Base-by-base conservation (phyloP, 2,329 filamentous ascomycete species). In the Neofusicoccum laricinum region DNA sequence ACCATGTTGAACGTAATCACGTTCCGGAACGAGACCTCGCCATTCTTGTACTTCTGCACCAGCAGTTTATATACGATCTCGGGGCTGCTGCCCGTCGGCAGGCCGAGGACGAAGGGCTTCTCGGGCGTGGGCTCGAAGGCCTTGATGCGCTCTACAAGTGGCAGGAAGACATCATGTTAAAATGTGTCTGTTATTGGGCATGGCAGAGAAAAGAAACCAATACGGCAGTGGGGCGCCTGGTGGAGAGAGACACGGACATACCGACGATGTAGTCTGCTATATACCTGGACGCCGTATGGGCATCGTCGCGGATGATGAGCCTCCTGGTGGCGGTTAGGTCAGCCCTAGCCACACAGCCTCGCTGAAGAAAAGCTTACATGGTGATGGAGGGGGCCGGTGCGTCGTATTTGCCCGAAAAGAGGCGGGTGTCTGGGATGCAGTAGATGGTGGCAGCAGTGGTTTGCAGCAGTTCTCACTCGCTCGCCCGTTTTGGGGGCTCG, bases 1-100 rank as follows among this genome's bases (percentile, higher is more conserved):
- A 90, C 88, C 92, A 95, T 95, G 78, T 95, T 95, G 83, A 96
- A 96, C 30, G 92, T 96, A 73, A 95, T 86, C 72, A 96, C 91
- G 89, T 96, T 86, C 73, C 89, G 88, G 76, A 96, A 96, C 1
- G 91, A 94, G 72, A 96, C 88, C 73, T 91, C 79, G 71, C 88
- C 88, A 68, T 85, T 83, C 78, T 90, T 90, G 81, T 88, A 87
- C 73, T 85, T 85, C 71, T 85, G 79, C 55, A 95, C 91, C 30
- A 96, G 84, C 69, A 88, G 84, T 75, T 87, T 87, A 80, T 96
- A 96, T 68, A 95, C 88, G 59, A 86, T 83, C 66, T 93, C 85
- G 2, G 92, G 92, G 67, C 89, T 93, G 71, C 90, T 93, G 62
- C 92, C 92, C 1, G 92, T 96, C 10, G 92, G 92, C 53, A 96